Percentiles rank a stretch among this genome's conserved stretches.
Evolutionary conservation across 73 alveolate species (phyloP).

Genomic region (Vitrella brassicaformis): DNA sequence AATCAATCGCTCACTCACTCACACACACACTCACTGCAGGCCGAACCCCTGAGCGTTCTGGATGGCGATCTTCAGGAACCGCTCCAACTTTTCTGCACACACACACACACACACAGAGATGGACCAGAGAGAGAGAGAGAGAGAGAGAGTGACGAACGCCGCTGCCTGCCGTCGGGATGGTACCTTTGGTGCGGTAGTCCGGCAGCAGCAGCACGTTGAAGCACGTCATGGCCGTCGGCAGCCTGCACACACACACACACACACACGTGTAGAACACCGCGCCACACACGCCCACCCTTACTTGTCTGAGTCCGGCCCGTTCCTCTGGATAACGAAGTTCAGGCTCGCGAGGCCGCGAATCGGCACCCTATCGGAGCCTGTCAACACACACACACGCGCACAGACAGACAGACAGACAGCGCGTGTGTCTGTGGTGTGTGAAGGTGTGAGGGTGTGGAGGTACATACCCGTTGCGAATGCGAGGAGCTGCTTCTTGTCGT

Average conservation of each 20-base stretch:
- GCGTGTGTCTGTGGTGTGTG: too few species aligned
- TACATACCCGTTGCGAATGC: too few species aligned
- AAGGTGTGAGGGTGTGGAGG: too few species aligned
- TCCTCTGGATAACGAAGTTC: conserved; percentile 39
- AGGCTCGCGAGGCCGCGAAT: conserved; percentile 64
- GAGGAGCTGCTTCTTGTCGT: conserved; percentile 44
- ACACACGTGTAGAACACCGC: too few species aligned
- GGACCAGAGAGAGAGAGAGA: too few species aligned
- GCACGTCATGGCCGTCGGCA: conserved; percentile 95
- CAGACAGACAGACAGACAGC: too few species aligned
- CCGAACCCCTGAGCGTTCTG: conserved; percentile 96
- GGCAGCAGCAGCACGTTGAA: conserved; percentile 87
- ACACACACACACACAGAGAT: too few species aligned
- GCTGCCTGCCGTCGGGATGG: too few species aligned
- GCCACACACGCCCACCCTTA: too few species aligned
- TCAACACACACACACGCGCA: conserved; percentile 53
- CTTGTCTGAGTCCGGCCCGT: conserved; percentile 59
- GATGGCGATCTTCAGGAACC: conserved; percentile 63
- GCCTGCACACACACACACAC: too few species aligned
- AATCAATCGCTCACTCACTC: not conserved
- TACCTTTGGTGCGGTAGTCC: conserved; percentile 64
- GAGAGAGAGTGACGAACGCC: too few species aligned
- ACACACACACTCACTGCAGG: conserved; percentile 3
- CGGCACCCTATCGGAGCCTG: conserved; percentile 86
- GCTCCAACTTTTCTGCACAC: conserved; percentile 66